Evolutionary conservation across 192 early-diverging fungal species (phyloP), one percentile per base, ranked within the genome.

Genomic region (Powellomyces hirtus): DNA sequence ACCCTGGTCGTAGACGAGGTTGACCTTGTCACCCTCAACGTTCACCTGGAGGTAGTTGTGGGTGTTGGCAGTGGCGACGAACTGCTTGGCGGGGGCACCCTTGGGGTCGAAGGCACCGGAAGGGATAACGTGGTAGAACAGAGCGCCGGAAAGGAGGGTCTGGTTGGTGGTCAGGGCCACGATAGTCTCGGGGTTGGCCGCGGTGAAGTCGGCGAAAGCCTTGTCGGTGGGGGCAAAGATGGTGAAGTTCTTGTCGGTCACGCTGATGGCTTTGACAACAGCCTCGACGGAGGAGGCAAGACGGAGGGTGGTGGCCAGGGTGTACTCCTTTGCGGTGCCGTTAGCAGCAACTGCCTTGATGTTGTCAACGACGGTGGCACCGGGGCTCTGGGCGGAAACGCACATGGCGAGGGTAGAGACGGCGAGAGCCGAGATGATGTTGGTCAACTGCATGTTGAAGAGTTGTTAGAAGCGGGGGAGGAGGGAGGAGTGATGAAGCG

Each of bases 91-190:
- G 44, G 45, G 24, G 29, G 14, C 22, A 16, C 31, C 67, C 24
- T 56, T 13, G 40, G 49, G 37, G 38, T 42, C 2, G 38, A 60
- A 60, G 52, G 52, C 20, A 42, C 27, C 27, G 51, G 11, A 0
- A 29, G 66, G n/a, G 18, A 49, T 14, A 52, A 64, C 14, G 70
- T 50, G 51, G 70, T 57, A 64, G 42, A 57, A 26, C 37, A 71
- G 37, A 38, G 35, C 59, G 33, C 38, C 35, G 34, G 18, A 10
- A 24, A 36, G 31, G 59, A 38, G 36, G 35, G 33, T 20, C 16
- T 14, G 18, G 59, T 60, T 37, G 34, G 33, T 11, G 35, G 36
- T 24, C 2, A 60, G 34, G 38, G 59, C 18, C 5, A 20, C 59
- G 36, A 60, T 10, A 14, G 16, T 2, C 20, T 2, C 38, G n/a